Evolutionary conservation across 345 rosid genomes (phyloP).

Genomic region (Jatropha curcas): DNA sequence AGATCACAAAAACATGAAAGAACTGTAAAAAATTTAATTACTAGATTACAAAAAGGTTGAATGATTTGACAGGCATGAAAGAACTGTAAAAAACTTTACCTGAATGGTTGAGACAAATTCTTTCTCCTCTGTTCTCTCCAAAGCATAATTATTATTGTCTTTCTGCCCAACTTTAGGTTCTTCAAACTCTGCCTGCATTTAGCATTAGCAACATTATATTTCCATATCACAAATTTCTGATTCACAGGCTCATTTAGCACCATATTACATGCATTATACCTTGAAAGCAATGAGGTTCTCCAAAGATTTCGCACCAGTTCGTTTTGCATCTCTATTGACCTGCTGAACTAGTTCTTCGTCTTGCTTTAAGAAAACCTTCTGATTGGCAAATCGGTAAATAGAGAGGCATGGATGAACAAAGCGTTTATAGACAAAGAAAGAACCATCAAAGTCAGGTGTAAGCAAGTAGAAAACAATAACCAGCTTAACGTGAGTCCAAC

Average conservation of each 20-base stretch:
- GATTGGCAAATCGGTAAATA: background rate
- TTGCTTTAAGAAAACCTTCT: background rate
- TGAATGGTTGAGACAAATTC: constrained; percentile 7
- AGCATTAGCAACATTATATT: background rate
- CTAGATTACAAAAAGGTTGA: background rate
- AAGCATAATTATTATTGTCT: constrained; percentile 10
- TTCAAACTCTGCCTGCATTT: constrained; percentile 11
- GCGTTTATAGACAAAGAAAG: constrained; percentile 8
- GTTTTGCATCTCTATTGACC: constrained; percentile 13
- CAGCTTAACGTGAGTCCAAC: constrained; percentile 39
- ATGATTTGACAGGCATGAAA: background rate
- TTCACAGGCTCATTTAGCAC: too few relatives aligned
- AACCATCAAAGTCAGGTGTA: constrained; percentile 33
- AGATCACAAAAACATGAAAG: background rate
- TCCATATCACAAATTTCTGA: background rate
- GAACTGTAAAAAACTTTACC: constrained; percentile 14
- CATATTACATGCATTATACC: too few relatives aligned
- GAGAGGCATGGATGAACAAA: background rate
- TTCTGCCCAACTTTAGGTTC: constrained; percentile 12
- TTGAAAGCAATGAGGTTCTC: constrained; percentile 18
- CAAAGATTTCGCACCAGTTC: constrained; percentile 22
- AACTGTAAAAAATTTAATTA: background rate
- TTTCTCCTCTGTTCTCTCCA: constrained; percentile 12
- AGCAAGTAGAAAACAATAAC: constrained; percentile 19
- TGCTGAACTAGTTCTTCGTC: constrained; percentile 14